Conservation (phyloP, 768 basidiomycete species). For the Filobasidium floriforme region DNA sequence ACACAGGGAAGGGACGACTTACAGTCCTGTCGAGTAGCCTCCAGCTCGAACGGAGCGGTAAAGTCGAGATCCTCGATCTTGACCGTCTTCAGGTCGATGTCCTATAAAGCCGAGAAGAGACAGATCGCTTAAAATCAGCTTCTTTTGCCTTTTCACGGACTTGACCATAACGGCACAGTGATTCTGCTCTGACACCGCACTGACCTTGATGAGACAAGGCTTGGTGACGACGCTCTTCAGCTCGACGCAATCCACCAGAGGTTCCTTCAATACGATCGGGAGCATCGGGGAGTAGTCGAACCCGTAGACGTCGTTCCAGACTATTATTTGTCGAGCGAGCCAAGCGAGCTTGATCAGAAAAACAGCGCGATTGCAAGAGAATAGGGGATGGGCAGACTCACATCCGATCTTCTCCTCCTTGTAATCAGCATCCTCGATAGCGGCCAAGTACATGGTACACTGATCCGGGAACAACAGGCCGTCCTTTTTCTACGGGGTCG, state of each 20-base stretch:
- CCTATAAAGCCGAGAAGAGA: constrained; percentile 47
- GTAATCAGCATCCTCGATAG: constrained; percentile 98
- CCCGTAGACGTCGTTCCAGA: constrained; percentile 99
- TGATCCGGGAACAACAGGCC: constrained; percentile 95
- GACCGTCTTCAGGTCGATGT: constrained; percentile 81
- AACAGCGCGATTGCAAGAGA: no score
- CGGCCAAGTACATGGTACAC: constrained; percentile 84
- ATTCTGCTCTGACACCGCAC: constrained; percentile 37
- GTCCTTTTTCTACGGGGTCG: constrained; percentile 50
- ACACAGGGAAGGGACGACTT: constrained; percentile 36
- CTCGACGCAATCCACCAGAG: constrained; percentile 97
- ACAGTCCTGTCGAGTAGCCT: constrained; percentile 86
- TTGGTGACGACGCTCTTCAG: constrained; percentile 89
- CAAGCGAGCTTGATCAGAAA: no score
- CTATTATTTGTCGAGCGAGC: constrained; percentile 49
- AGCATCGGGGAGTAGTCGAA: constrained; percentile 99
- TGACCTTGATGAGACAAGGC: constrained; percentile 78
- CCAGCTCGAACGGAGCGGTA: constrained; percentile 66
- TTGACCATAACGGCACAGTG: no score
- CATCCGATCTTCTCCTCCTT: constrained; percentile 99
- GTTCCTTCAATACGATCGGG: constrained; percentile 91
- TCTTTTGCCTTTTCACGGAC: no score
- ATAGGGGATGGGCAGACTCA: no score
- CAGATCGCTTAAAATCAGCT: background rate
- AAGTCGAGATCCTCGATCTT: constrained; percentile 94